Evolutionary conservation across 2,329 filamentous ascomycete species (phyloP).

Genomic region (Hypoxylon sp.): DNA sequence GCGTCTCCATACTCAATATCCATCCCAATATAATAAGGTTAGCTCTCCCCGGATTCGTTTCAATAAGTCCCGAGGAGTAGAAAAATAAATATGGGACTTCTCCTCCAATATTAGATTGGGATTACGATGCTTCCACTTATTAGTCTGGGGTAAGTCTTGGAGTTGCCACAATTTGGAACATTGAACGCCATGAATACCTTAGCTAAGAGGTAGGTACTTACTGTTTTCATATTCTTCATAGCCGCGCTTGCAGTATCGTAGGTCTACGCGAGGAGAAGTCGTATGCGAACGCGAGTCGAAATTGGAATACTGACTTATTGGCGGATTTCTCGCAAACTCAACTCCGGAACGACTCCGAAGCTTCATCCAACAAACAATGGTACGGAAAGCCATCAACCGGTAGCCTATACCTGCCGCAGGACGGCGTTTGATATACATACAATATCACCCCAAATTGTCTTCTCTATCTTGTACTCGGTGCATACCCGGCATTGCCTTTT

Average conservation of each 20-base stretch:
- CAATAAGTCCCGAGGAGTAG: constrained; percentile 34
- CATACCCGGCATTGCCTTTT: constrained; percentile 5
- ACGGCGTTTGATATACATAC: constrained; percentile 13
- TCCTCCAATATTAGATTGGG: constrained; percentile 40
- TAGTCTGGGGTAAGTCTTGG: constrained; percentile 29
- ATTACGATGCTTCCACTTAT: constrained; percentile 24
- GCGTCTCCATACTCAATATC: neutral
- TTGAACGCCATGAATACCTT: neutral
- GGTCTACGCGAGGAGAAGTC: neutral
- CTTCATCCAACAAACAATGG: constrained; percentile 12
- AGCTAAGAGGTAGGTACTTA: neutral
- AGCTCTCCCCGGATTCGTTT: constrained; percentile 32
- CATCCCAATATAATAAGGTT: constrained; percentile 28
- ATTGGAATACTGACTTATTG: constrained; percentile 7
- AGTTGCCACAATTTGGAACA: constrained; percentile 19
- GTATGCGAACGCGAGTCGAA: constrained; percentile 5
- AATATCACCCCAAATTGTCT: constrained; percentile 16
- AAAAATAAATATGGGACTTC: constrained; percentile 11
- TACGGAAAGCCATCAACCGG: constrained; percentile 1
- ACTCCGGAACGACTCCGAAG: constrained; percentile 8
- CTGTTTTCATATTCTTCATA: constrained; percentile 6
- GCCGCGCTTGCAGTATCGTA: constrained; percentile 21
- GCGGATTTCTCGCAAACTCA: constrained; percentile 10
- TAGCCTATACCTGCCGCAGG: constrained; percentile 9
- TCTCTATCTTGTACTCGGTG: constrained; percentile 10